Evolutionary conservation across 75 land plant species (phyloP).

Genomic region (Picea glauca): DNA sequence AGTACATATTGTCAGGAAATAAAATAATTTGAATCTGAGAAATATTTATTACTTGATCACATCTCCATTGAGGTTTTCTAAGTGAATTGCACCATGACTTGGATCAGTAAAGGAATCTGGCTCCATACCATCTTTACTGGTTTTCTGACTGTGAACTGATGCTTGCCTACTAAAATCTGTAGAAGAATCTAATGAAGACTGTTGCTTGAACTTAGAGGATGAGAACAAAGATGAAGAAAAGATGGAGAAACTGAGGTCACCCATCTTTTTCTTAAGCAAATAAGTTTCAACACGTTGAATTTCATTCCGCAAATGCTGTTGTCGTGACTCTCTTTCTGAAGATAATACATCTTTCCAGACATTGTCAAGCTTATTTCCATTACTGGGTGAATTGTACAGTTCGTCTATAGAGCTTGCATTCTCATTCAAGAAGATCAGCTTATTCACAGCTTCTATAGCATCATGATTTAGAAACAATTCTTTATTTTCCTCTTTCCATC

Average conservation of each 20-base stretch:
- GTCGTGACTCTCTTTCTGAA: constrained; percentile 35
- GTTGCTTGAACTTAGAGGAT: constrained; percentile 1
- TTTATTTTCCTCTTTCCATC: constrained; percentile 54
- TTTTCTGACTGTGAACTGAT: not conserved
- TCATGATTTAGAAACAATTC: constrained; percentile 60
- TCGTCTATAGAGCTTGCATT: constrained; percentile 70
- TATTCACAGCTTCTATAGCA: constrained; percentile 37
- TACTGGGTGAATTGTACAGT: constrained; percentile 42
- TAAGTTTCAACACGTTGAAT: constrained; percentile 41
- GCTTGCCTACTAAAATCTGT: not conserved
- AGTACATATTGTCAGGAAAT: not conserved
- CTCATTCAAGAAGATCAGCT: constrained; percentile 52
- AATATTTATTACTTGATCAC: not conserved
- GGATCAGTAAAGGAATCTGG: not conserved
- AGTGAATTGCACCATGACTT: too few species aligned
- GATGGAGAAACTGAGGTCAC: constrained; percentile 23
- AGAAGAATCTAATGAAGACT: not conserved
- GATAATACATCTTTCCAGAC: constrained; percentile 63
- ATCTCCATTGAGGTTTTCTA: too few species aligned
- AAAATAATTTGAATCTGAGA: not conserved
- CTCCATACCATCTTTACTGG: not conserved
- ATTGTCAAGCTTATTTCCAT: constrained; percentile 22
- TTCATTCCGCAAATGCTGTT: constrained; percentile 42
- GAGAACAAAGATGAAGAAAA: constrained; percentile 4
- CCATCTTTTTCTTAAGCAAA: constrained; percentile 6